A percentile compares a stretch with the other conserved stretches of the same genome.
Conservation (phyloP, 768 basidiomycete genomes). For the Lactarius indigo region DNA sequence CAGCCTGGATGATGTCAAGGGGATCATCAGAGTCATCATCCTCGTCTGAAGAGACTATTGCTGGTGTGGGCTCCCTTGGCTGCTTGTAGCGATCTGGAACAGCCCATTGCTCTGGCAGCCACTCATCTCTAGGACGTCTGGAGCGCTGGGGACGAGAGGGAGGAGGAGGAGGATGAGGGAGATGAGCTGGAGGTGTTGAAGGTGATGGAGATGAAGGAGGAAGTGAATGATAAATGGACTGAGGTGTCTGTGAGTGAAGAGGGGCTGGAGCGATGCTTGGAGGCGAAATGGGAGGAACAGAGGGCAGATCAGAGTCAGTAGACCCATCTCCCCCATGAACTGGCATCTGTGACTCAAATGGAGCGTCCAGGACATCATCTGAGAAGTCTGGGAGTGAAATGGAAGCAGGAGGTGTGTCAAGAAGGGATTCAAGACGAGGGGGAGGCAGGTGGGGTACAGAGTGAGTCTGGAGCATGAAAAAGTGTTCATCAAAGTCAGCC, state of each 20-base stretch:
- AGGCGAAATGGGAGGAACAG: not conserved
- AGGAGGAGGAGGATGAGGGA: not conserved
- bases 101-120: not conserved
- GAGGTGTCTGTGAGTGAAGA: not conserved
- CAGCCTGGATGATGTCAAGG: not conserved
- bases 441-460: not conserved
- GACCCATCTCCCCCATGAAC: not conserved
- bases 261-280: not conserved
- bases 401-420: not conserved
- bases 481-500: constrained; percentile 21
- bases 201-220: not conserved
- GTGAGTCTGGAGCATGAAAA: not conserved
- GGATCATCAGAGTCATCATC: not conserved
- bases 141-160: not conserved
- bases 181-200: not conserved
- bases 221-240: not conserved
- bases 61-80: not conserved
- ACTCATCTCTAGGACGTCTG: not conserved
- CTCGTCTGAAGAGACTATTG: not conserved
- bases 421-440: not conserved
- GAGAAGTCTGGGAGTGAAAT: not conserved
- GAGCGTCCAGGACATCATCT: not conserved
- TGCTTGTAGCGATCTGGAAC: not conserved
- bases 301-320: not conserved
- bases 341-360: not conserved